Base-by-base conservation (phyloP, 2,329 filamentous ascomycete species). In the Hymenoscyphus occultus region DNA sequence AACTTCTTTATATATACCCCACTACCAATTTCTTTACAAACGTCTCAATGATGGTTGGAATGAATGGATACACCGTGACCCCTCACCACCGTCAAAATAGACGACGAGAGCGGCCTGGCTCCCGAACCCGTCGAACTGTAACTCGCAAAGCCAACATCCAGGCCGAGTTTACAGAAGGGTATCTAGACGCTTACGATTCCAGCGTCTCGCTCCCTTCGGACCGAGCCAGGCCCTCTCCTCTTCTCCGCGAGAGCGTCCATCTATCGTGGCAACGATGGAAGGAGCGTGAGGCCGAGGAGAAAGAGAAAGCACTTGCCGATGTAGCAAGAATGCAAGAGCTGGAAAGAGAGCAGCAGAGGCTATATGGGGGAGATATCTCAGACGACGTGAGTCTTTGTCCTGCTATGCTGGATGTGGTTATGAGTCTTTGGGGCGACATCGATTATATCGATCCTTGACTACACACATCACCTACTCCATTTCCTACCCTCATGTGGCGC, bases 391-490 rank as follows among this genome's bases (percentile, higher is more conserved):
- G 73, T 74, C 71, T 75, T 68, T 74, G 69, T 68, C 67, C 65
- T 45, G 65, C 67, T 54, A 76, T 76, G 74, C 67, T 74, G 56
- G 67, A 67, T 39, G 74, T 76, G n/a, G 69, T 76, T 45, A 65
- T 72, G 45, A 66, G 65, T 58, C 71, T 75, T 54, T 75, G 75
- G 63, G 74, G 74, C 28, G 74, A 72, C 60, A 72, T 74, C 65
- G 74, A 75, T 69, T 75, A 75, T 51, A 70, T 71, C 60, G 73
- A 75, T 70, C 73, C 74, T 63, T 75, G 68, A 72, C 58, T 16
- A 58, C 35, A 61, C 59, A 48, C 62, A 32, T 57, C 28, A n/a
- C 31, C 16, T 57, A 16, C 32, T 57, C 14, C 31, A 57, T 57
- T 39, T 57, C 56, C 56, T 35, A 39, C 16, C 56, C 14, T 57